A percentile compares a stretch with the other conserved stretches of the same genome.
phyloP scores from a whole-genome alignment of 495 filamentous ascomycete species.

The Cercophora sp. region DNA sequence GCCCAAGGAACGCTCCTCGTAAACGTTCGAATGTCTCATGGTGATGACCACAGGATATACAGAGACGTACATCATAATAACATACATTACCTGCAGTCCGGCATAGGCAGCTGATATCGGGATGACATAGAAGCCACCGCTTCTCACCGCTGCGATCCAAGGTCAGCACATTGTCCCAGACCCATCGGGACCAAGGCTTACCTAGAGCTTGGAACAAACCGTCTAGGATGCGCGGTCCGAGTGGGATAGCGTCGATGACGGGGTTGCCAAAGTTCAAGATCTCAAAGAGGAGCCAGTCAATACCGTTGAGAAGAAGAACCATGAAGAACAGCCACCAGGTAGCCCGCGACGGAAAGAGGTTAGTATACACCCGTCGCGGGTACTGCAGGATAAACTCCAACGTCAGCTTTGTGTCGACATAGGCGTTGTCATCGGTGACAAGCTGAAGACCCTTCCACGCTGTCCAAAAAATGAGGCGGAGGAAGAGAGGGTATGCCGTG shows the following conservation, averaged over 20 bases:
- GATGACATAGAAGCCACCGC: conserved; percentile 82
- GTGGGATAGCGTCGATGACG: conserved; percentile 53
- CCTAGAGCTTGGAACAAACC: conserved; percentile 77
- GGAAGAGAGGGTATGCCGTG: conserved; percentile 71
- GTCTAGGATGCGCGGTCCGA: conserved; percentile 61
- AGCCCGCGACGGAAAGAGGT: conserved; percentile 70
- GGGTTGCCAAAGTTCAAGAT: conserved; percentile 72
- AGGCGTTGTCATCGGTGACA: conserved; percentile 24
- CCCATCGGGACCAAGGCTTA: conserved; percentile 15
- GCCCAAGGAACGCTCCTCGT: conserved; percentile 66
- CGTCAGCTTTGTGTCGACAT: conserved; percentile 52
- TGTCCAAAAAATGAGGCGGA: conserved; percentile 71
- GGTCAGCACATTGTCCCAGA: not conserved
- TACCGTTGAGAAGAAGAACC: conserved; percentile 69
- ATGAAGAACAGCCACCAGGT: conserved; percentile 78
- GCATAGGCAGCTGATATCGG: conserved; percentile 65
- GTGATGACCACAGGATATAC: conserved; percentile 73
- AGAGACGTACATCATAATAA: conserved; percentile 93
- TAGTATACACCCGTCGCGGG: conserved; percentile 75
- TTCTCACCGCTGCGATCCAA: conserved; percentile 57
- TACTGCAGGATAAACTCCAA: conserved; percentile 78
- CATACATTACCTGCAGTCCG: conserved; percentile 72
- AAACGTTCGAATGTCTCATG: conserved; percentile 62
- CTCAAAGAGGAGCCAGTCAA: conserved; percentile 80
- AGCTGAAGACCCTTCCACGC: conserved; percentile 37